Evolutionary conservation across 2,329 filamentous ascomycete genomes (phyloP).

Genomic region (Ilyonectria destructans): DNA sequence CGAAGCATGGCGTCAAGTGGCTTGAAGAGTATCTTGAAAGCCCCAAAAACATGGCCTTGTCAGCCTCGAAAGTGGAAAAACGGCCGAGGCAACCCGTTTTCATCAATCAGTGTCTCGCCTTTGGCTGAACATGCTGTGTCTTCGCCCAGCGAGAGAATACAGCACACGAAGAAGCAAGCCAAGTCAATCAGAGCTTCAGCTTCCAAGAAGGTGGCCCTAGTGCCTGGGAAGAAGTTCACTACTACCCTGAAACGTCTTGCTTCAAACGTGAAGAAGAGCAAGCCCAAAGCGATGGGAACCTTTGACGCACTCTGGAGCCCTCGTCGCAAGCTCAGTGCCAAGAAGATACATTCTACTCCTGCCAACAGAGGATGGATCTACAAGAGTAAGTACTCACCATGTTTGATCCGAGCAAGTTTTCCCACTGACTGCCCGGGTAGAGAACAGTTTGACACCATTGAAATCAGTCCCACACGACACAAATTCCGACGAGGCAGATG

Average conservation of each 20-base stretch:
- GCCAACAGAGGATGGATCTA: constrained; percentile 30
- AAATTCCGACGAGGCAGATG: not conserved
- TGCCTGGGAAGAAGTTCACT: not conserved
- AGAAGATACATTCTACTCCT: not conserved
- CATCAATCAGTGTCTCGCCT: not conserved
- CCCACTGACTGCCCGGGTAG: constrained; percentile 34
- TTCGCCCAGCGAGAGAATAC: constrained; percentile 38
- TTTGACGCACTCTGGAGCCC: not conserved
- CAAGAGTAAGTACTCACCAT: constrained; percentile 33
- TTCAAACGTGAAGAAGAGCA: not conserved
- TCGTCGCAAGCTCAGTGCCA: not conserved
- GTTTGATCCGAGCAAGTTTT: not conserved
- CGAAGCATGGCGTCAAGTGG: constrained; percentile 32
- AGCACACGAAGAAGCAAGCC: constrained; percentile 36
- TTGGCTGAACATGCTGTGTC: constrained; percentile 18
- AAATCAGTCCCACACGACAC: constrained; percentile 9
- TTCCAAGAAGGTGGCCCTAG: constrained; percentile 21
- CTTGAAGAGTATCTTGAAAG: constrained; percentile 45
- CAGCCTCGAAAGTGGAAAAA: not conserved
- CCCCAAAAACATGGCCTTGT: constrained; percentile 5
- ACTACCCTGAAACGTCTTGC: not conserved
- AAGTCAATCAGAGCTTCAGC: constrained; percentile 26
- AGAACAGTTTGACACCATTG: constrained; percentile 26
- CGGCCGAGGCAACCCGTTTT: not conserved
- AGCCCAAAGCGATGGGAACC: not conserved